These are phyloP conservation scores for Trichoderma sp. DNA, from an alignment of 2,329 filamentous ascomycete genomes.

Conservation along the genomic window DNA sequence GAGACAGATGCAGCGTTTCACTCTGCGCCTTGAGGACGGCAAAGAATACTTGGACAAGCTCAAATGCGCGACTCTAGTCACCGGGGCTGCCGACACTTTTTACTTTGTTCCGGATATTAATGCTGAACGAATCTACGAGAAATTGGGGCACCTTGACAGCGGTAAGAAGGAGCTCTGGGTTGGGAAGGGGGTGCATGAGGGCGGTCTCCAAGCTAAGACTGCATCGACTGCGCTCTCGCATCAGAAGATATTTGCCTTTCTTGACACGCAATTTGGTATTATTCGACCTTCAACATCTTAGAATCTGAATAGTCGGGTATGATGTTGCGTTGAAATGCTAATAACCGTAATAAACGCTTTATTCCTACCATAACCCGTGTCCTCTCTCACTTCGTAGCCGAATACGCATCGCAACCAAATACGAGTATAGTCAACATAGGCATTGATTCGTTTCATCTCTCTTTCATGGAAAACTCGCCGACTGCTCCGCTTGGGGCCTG, in stretches of 20 bases:
- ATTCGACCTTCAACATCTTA: background rate
- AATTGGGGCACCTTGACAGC: slow-evolving; percentile 9
- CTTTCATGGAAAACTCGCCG: background rate
- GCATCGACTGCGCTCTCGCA: slow-evolving; percentile 25
- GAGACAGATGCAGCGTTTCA: slow-evolving; percentile 25
- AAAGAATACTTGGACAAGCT: slow-evolving; percentile 25
- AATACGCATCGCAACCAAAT: background rate
- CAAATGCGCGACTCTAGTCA: slow-evolving; percentile 31
- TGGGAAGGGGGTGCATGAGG: slow-evolving; percentile 16
- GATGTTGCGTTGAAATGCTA: background rate
- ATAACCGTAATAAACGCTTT: background rate
- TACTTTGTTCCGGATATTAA: slow-evolving; percentile 25
- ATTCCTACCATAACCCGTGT: background rate
- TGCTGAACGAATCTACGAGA: slow-evolving; percentile 21
- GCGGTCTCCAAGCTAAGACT: slow-evolving; percentile 29
- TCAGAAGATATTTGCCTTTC: slow-evolving; percentile 26
- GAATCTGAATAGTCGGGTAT: no score
- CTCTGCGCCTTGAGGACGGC: slow-evolving; percentile 21
- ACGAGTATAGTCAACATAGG: background rate
- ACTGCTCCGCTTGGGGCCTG: background rate
- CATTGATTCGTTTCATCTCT: background rate
- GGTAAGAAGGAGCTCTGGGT: slow-evolving; percentile 28
- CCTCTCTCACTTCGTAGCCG: background rate
- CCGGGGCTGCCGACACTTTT: slow-evolving; percentile 26
- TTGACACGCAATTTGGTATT: slow-evolving; percentile 27